Base-by-base conservation (phyloP, 2,329 filamentous ascomycete species). In the Cordyceps javanica region DNA sequence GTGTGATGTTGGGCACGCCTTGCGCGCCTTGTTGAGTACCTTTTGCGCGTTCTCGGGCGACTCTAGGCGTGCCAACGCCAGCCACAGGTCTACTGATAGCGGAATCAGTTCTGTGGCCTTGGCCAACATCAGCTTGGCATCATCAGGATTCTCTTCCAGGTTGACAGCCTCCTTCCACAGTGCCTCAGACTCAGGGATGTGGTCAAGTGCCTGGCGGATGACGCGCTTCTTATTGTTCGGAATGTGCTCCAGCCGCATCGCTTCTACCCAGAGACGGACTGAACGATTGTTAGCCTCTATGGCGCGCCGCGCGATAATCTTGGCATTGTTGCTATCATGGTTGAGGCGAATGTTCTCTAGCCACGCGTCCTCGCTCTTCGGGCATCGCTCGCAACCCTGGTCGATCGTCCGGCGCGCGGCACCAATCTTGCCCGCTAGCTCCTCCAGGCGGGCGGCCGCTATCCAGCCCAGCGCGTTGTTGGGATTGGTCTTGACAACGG, bases 161-260 rank as follows among this genome's bases (percentile, higher is more conserved):
- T 97, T 97, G 61, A 99, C 93, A 5, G 93, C 88, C 69, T 95
- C 91, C 70, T 97, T 99, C 94, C 94, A 99, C n/a, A 99, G 82
- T 42, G 90, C 88, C 49, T 97, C 94, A 0, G 93, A 97, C 67
- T 96, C 91, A 0, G 92, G 92, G 41, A 97, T 89, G 67, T 96
- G 88, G 66, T 97, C 90, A 45, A 99, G 79, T 0, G 94, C 95
- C 68, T 95, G 90, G 57, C 92, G 84, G 34, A 97, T 85, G 8
- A 99, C 94, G 68, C 91, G 87, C 75, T 97, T 97, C 73, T 95
- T 96, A 11, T 91, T 90, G 59, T 87, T 83, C 1, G 85, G 76
- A 49, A 96, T 88, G 8, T 85, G 85, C 71, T 99, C 94, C 25
- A 99, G 76, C 62, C 91, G 90, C 86, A 97, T 97, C 1, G 94